Base-by-base conservation (phyloP, 1,284 basidiomycete genomes). In the Ceratobasidium sp. region DNA sequence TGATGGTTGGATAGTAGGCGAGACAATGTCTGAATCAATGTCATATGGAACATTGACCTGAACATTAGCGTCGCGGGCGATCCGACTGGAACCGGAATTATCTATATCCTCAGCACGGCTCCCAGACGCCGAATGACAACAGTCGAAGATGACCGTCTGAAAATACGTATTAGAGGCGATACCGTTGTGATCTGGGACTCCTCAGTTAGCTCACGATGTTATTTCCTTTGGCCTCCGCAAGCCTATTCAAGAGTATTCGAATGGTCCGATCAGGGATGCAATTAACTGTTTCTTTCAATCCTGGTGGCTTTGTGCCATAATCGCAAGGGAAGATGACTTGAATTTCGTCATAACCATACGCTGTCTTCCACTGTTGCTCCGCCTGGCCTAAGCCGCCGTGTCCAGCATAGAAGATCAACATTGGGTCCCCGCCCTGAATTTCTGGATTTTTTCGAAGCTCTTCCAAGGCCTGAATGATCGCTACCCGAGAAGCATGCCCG, bases 241-340 rank as follows among this genome's bases (percentile, higher is more conserved):
- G 49, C 6, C 67, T 63, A 39, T 66, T 64, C 6, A 76, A 9
- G 28, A 76, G 42, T 7, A 40, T 33, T 0, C 44, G 33, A 13
- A 76, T 58, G 2, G 44, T 67, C 18, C 33, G 9, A 39, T 75
- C 72, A 3, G 73, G 61, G 20, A 76, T 66, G 23, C 63, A 44
- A 1, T 66, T n/a, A 9, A 76, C 40, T 0, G 3, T n/a, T 3
- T 44, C 33, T 3, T 46, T 20, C n/a, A 49, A 70, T 10, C 39
- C 53, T 2, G 5, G 20, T 0, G 10, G 20, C 12, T 20, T 9
- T 1, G n/a, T 26, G 13, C 44, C 40, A 26, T 71, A 71, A 23
- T 75, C 72, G 12, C 40, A 55, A 10, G 72, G 72, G 23, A 75
- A 75, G 0, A 75, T 75, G 28, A 75, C 71, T 39, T 75, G 71